Percentiles rank a stretch among this genome's conserved stretches.
These are phyloP conservation scores for Diplotaxis tenuifolia DNA, from an alignment of 345 rosid genomes.

Conservation along the genomic window DNA sequence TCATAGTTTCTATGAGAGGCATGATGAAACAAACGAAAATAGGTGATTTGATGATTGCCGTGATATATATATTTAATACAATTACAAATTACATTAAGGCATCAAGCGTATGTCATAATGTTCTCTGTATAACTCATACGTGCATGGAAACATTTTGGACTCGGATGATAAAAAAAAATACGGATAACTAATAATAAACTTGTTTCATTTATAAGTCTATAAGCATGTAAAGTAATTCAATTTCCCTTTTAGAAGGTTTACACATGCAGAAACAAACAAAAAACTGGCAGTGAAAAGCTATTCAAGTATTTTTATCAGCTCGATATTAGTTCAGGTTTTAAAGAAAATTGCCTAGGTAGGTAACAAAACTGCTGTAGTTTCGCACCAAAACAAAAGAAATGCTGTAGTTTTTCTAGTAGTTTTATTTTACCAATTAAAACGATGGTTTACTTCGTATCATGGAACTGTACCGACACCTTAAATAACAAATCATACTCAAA, in stretches of 20 bases:
- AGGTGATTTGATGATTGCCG: constrained; percentile 21
- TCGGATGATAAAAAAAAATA: background rate
- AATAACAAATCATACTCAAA: constrained; percentile 17
- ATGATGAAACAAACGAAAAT: constrained; percentile 18
- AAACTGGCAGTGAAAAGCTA: background rate
- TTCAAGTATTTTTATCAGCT: background rate
- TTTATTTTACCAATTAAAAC: background rate
- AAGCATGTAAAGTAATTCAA: background rate
- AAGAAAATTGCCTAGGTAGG: background rate
- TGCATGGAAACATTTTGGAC: background rate
- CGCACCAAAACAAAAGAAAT: no score
- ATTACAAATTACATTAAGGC: background rate
- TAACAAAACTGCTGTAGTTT: background rate
- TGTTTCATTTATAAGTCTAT: background rate
- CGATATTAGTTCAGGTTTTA: background rate
- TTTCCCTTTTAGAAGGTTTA: background rate
- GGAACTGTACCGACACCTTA: constrained; percentile 1
- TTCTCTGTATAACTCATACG: background rate
- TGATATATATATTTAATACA: background rate
- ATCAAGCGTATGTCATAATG: constrained; percentile 12
- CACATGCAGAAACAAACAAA: background rate
- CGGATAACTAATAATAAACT: no score
- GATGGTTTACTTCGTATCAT: background rate
- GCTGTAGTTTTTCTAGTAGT: background rate
- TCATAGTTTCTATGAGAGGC: constrained; percentile 15